A percentile compares a stretch with the other conserved stretches of the same genome.
Conservation (phyloP, 2,329 filamentous ascomycete genomes). For the Neopestalotiopsis sp. region DNA sequence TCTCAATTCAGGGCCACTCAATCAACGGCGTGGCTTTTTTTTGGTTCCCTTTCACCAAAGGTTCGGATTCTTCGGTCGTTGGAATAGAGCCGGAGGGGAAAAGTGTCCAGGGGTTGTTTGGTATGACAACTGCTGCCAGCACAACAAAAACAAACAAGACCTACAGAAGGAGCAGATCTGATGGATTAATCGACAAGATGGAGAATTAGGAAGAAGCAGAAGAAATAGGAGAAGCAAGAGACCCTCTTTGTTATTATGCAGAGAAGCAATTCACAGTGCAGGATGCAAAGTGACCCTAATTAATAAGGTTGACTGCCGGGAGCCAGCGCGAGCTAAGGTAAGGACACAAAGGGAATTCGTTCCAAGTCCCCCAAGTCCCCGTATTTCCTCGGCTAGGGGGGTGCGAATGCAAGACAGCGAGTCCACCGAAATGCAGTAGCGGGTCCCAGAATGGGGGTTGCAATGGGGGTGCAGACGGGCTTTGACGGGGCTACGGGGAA, state of each 20-base stretch:
- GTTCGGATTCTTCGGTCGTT: neutral
- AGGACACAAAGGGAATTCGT: neutral
- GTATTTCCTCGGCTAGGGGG: neutral
- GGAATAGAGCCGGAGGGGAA: neutral
- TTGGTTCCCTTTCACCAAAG: neutral
- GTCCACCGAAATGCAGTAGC: conserved; percentile 1
- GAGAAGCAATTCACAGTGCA: conserved; percentile 2
- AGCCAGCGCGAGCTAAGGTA: neutral
- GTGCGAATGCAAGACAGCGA: conserved; percentile 2
- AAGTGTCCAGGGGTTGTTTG: neutral
- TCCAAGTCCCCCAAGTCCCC: neutral
- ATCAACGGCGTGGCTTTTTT: neutral
- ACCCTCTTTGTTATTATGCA: neutral
- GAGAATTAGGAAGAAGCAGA: neutral
- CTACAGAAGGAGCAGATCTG: neutral
- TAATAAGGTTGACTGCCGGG: neutral
- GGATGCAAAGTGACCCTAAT: neutral
- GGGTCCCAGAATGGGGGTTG: neutral
- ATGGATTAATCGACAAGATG: neutral
- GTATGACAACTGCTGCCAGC: neutral
- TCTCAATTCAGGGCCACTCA: neutral
- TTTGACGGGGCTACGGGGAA: neutral
- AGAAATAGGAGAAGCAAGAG: neutral
- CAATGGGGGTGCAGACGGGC: neutral
- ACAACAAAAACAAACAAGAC: neutral